Percentiles rank a stretch among this genome's conserved stretches.
phyloP scores from a whole-genome alignment of 2,329 filamentous ascomycete species.

The Verticillium nubilum region DNA sequence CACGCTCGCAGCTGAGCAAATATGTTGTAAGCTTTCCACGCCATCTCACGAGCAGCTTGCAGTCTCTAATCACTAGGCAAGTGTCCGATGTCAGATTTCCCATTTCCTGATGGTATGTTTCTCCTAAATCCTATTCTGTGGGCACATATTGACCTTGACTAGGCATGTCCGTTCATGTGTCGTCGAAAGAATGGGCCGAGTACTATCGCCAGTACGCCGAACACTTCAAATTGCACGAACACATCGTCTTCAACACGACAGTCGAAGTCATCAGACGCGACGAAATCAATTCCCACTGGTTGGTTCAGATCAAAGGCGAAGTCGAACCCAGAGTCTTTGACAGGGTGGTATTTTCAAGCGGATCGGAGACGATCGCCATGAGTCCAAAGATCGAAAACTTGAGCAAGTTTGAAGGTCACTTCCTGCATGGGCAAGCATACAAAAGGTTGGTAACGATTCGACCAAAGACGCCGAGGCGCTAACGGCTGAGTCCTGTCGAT shows the following conservation, averaged over 20 bases:
- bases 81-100: conserved; percentile 17
- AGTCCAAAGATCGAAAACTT: conserved; percentile 13
- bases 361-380: conserved; percentile 12
- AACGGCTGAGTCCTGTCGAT: conserved; percentile 7
- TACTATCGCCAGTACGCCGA: conserved; percentile 18
- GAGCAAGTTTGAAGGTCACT: conserved; percentile 12
- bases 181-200: conserved; percentile 2
- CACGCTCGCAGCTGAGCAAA: conserved; percentile 17
- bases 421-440: conserved; percentile 17
- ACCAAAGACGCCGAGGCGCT: not conserved
- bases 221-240: conserved; percentile 11
- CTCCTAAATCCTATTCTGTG: not conserved
- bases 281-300: conserved; percentile 10
- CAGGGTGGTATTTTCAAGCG: conserved; percentile 17
- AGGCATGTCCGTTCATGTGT: not conserved
- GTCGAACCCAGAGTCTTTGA: conserved; percentile 12
- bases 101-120: conserved; percentile 16
- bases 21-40: conserved; percentile 13
- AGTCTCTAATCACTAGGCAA: not conserved
- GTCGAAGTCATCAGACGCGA: conserved; percentile 11
- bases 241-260: conserved; percentile 12
- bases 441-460: conserved; percentile 10
- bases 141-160: not conserved
- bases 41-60: not conserved
- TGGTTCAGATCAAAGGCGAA: conserved; percentile 10